Percentiles rank a stretch among this genome's conserved stretches.
Evolutionary conservation across 495 filamentous ascomycete species (phyloP).

Genomic region (Hypoxylon crocopeplum): DNA sequence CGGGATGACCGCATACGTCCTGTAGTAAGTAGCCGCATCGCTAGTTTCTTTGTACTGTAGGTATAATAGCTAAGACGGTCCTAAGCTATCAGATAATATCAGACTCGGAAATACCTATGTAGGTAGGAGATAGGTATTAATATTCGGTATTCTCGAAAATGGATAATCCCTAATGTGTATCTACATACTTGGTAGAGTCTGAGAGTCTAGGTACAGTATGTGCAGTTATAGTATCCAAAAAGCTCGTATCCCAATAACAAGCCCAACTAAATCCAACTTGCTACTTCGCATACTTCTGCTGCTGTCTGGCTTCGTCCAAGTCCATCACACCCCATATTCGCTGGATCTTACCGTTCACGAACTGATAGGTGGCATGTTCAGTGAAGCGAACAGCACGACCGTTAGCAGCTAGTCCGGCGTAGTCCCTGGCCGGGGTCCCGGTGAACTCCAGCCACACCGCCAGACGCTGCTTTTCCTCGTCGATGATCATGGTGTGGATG

Average conservation of each 20-base stretch:
- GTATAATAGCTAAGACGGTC: too few relatives aligned
- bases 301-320: slow-evolving; percentile 20
- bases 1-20: neutral
- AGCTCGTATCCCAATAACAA: too few relatives aligned
- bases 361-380: slow-evolving; percentile 34
- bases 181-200: too few relatives aligned
- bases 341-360: slow-evolving; percentile 29
- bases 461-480: slow-evolving; percentile 26
- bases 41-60: too few relatives aligned
- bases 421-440: slow-evolving; percentile 23
- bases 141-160: too few relatives aligned
- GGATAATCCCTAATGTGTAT: too few relatives aligned
- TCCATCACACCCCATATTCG: slow-evolving; percentile 34
- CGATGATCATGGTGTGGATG: slow-evolving; percentile 25
- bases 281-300: slow-evolving; percentile 7
- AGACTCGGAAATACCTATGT: too few relatives aligned
- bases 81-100: too few relatives aligned
- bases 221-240: too few relatives aligned
- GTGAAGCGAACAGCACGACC: slow-evolving; percentile 19
- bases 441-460: slow-evolving; percentile 33
- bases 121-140: too few relatives aligned
- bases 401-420: slow-evolving; percentile 19
- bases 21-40: slow-evolving; percentile 13
- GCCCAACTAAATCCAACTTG: neutral
- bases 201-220: too few relatives aligned